Evolutionary conservation across 305 asterid species (phyloP), one percentile per base, ranked within the genome.

Genomic region (Petunia hybrid): DNA sequence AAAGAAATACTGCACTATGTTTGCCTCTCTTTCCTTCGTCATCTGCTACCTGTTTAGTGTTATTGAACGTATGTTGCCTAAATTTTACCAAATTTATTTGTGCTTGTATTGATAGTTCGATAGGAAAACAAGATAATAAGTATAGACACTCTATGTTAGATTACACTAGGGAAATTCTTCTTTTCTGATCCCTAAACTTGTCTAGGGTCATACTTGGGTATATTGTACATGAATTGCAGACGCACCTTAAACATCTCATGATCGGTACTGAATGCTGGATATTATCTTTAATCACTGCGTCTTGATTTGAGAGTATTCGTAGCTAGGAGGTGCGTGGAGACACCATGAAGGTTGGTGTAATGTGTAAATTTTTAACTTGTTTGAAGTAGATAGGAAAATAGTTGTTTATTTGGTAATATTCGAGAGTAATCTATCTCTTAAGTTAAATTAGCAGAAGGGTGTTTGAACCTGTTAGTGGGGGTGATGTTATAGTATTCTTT

Each of bases 311-410:
- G 80, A 86, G 79, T 82, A 81, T 85, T 83, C 87, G 71, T 81
- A 79, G 87, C 86, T 87, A 83, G 86, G 91, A 85, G 89, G 87
- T 91, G 89, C 90, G 83, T 87, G 91, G 87, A 85, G 91, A 82
- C 86, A 87, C 88, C 88, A 39, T 82, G 89, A 88, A 91, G 95
- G 92, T 89, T 90, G 89, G 90, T 89, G 91, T 85, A 80, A 82
- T 85, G 79, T 62, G 87, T 85, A 83, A 76, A 84, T 59, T 55
- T 82, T 80, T 83, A 84, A 85, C 79, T 84, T 85, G 85, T 85
- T 78, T 63, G 80, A 69, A 77, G 57, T 14, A 51, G 12, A 10
- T 51, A 10, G 57, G 12, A 51, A 51, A 51, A 51, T 51, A 51
- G 12, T 51, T 51, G 4, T 51, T 78, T 82, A 55, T 76, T 4